Percentiles rank a stretch among this genome's conserved stretches.
Conservation (phyloP, 768 basidiomycete genomes). For the Termitomyces sp. region DNA sequence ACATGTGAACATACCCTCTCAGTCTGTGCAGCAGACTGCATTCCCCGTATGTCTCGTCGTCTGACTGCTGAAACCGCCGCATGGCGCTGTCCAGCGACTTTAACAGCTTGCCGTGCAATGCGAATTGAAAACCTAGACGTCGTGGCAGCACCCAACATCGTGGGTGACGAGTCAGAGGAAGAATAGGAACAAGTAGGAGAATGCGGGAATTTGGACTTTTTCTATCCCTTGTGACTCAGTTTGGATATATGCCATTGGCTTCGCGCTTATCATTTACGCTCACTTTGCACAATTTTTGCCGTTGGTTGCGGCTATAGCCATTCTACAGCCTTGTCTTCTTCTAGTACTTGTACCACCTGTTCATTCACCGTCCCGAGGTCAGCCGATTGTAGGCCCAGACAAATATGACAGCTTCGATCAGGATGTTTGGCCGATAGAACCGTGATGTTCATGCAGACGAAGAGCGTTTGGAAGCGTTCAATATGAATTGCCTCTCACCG, state of each 20-base stretch:
- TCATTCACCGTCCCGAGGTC: neutral
- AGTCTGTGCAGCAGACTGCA: slow-evolving; percentile 69
- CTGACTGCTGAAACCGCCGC: slow-evolving; percentile 41
- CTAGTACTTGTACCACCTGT: neutral
- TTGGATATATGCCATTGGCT: slow-evolving; percentile 14
- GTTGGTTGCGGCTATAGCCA: slow-evolving; percentile 21
- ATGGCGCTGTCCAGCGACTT: slow-evolving; percentile 50
- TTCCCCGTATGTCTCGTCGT: slow-evolving; percentile 37
- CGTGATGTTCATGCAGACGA: neutral
- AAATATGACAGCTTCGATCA: neutral
- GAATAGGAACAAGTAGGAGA: slow-evolving; percentile 16
- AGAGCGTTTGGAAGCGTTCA: no score
- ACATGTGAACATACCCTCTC: slow-evolving; percentile 55
- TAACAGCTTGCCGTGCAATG: slow-evolving; percentile 43
- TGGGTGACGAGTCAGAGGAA: slow-evolving; percentile 12
- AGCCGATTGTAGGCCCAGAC: neutral
- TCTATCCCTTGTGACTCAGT: slow-evolving; percentile 22
- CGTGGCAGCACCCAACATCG: slow-evolving; percentile 36
- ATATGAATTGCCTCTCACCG: no score
- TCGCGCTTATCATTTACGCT: slow-evolving; percentile 22
- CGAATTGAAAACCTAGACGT: slow-evolving; percentile 34
- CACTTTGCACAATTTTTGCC: slow-evolving; percentile 28
- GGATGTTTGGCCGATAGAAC: neutral
- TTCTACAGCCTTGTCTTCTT: slow-evolving; percentile 5
- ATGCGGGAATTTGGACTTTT: slow-evolving; percentile 17